Conservation (phyloP, 2,329 filamentous ascomycete genomes). For the Chaetothyriales sp. region DNA sequence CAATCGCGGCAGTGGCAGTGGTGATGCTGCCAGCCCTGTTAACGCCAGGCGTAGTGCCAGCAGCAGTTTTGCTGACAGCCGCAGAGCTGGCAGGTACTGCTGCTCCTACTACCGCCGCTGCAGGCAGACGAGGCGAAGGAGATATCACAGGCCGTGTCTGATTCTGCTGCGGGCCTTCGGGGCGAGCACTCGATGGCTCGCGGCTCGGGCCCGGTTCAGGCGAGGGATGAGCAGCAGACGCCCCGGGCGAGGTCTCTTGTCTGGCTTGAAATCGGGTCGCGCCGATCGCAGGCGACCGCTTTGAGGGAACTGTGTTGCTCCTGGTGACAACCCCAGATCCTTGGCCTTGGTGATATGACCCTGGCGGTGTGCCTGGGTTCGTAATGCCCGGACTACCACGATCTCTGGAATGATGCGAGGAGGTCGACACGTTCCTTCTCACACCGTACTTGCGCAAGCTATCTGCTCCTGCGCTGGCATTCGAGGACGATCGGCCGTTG, state of each 20-base stretch:
- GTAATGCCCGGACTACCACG: constrained; percentile 53
- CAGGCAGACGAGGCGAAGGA: background rate
- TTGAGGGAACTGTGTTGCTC: constrained; percentile 89
- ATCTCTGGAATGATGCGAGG: constrained; percentile 65
- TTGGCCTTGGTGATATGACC: constrained; percentile 25
- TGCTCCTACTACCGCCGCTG: background rate
- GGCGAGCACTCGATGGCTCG: constrained; percentile 1
- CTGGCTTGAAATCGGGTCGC: constrained; percentile 51
- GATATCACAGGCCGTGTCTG: constrained; percentile 5
- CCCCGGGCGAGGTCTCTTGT: constrained; percentile 8
- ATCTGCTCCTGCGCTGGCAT: constrained; percentile 75
- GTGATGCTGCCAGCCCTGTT: too few species aligned
- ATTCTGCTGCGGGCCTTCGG: constrained; percentile 5
- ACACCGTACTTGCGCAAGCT: constrained; percentile 69
- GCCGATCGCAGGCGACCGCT: constrained; percentile 62
- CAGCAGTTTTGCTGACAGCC: too few species aligned
- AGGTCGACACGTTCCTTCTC: constrained; percentile 79
- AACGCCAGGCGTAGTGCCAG: too few species aligned
- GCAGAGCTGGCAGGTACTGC: background rate
- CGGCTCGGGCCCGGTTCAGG: constrained; percentile 1
- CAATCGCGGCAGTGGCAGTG: background rate
- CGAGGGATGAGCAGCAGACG: constrained; percentile 3
- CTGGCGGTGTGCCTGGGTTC: constrained; percentile 48
- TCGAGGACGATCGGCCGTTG: constrained; percentile 61
- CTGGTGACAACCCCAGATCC: constrained; percentile 46